Evolutionary conservation across 345 rosid genomes (phyloP), one percentile per base, ranked within the genome.

Genomic region (Hevea brasiliensis): DNA sequence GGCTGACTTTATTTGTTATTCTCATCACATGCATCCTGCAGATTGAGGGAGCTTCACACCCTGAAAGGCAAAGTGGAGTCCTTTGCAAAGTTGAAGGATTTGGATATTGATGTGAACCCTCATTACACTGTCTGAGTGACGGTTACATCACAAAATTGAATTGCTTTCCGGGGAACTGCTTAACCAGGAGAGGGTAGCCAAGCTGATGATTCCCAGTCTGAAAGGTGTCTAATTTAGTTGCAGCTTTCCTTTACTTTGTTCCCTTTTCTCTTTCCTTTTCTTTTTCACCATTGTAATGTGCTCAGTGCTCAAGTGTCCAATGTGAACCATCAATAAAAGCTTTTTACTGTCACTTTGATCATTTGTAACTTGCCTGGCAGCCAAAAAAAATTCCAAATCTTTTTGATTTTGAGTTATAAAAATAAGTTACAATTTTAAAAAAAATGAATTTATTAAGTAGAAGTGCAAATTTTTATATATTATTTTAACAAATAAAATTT

Each of bases 31-130:
- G 13, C 13, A 44, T 1, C 11, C 1, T 66, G 84, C 83, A 86
- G 92, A 79, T 56, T 85, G 58, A 85, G 88, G 71, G 93, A 89
- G 80, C 83, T 89, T 54, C 88, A 78, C 76, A 89, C 91, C 1
- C 80, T 89, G 67, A 89, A 89, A 77, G 93, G 93, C 47, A 85
- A 58, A 67, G 88, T 89, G 1, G 90, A 89, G 75, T 87, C 89
- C 3, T 85, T 87, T 35, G 89, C 89, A 40, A 87, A 79, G 76
- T 66, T 89, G 69, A 84, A 83, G 75, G 91, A 88, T 3, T 73
- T 87, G 21, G 88, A 85, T 24, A 81, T 87, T 26, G 93, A 87
- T 58, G 89, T 85, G 61, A 87, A 89, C 72, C 88, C 89, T 5
- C 87, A 87, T 71, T 83, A 84, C 76, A 88, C 86, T 2, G 84